Conservation (phyloP, 164 flowering plant genomes). For the Chloranthus sessilifolius region DNA sequence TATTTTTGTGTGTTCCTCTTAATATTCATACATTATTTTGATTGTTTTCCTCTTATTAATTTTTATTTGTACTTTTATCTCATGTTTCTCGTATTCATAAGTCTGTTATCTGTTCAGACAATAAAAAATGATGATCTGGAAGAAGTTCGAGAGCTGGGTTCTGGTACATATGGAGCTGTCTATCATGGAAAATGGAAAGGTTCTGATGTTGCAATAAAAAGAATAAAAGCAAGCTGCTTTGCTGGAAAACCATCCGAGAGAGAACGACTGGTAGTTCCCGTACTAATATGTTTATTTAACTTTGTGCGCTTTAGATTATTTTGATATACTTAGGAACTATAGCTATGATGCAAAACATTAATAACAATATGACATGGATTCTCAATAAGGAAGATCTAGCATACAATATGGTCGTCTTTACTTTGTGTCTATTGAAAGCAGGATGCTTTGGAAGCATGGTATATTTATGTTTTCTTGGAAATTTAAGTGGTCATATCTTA, state of each 20-base stretch:
- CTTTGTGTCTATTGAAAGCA: too few relatives aligned
- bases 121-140: slow-evolving; percentile 91
- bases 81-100: too few relatives aligned
- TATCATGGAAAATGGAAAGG: slow-evolving; percentile 99
- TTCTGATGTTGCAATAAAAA: slow-evolving; percentile 96
- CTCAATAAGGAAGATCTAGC: too few relatives aligned
- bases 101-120: slow-evolving; percentile 42
- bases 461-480: too few relatives aligned
- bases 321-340: too few relatives aligned
- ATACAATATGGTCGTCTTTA: too few relatives aligned
- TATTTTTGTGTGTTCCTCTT: background rate
- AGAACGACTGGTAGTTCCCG: slow-evolving; percentile 71
- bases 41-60: background rate
- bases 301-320: too few relatives aligned
- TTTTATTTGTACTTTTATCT: background rate
- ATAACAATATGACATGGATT: too few relatives aligned
- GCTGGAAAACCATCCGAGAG: slow-evolving; percentile 96
- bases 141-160: slow-evolving; percentile 86
- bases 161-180: slow-evolving; percentile 97
- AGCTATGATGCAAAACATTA: too few relatives aligned
- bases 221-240: slow-evolving; percentile 98
- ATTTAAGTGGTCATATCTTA: too few relatives aligned
- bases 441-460: too few relatives aligned
- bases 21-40: background rate
- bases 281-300: background rate